phyloP scores from a whole-genome alignment of 169 alveolate species.

The Besnoitia besnoiti region DNA sequence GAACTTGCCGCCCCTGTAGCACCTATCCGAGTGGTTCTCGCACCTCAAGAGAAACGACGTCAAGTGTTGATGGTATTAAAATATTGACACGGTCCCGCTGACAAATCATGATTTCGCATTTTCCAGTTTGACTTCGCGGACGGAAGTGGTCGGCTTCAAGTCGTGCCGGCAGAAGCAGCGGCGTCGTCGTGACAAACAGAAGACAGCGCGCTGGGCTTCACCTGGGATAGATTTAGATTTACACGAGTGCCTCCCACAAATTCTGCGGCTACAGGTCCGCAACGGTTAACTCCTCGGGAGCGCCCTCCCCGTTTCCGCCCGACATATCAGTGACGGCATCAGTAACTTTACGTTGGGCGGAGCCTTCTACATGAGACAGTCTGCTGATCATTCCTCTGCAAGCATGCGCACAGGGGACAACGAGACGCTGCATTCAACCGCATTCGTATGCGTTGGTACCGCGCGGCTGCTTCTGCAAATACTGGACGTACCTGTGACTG shows the following conservation, averaged over 20 bases:
- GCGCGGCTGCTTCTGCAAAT: not conserved
- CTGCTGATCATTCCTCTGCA: not conserved
- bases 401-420: not conserved
- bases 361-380: not conserved
- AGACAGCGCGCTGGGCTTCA: not conserved
- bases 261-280: not conserved
- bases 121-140: slow-evolving; percentile 31
- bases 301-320: not conserved
- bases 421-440: not conserved
- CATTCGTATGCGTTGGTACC: not conserved
- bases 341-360: not conserved
- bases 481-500: slow-evolving; percentile 53
- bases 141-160: not conserved
- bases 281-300: not conserved
- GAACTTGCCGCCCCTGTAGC: not conserved
- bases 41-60: not conserved
- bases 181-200: not conserved
- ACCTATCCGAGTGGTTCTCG: slow-evolving; percentile 17
- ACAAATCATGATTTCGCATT: not conserved
- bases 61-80: not conserved
- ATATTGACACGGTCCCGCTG: not conserved
- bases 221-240: too few species aligned
- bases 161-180: slow-evolving; percentile 5
- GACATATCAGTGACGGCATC: not conserved
- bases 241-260: not conserved